Evolutionary conservation across 2,329 filamentous ascomycete species (phyloP), one percentile per base, ranked within the genome.

Genomic region (Colletotrichum zoysiae): DNA sequence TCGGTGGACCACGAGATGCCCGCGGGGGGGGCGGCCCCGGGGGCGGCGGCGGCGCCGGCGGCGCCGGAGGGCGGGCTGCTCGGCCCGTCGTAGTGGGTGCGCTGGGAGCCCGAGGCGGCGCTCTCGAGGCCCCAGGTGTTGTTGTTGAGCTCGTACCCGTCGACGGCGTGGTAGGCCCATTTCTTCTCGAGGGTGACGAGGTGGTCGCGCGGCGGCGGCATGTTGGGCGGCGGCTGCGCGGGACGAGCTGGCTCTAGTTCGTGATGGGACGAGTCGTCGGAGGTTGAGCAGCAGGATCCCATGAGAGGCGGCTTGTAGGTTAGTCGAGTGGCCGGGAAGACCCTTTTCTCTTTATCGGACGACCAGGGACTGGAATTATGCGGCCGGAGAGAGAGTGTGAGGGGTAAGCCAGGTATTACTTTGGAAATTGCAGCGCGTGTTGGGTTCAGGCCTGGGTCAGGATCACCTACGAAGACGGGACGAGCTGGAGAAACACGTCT

Each of bases 61-160:
- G 64, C 75, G 68, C 78, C 80, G 9, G 65, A 56, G 60, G 71
- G 78, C n/a, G n/a, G n/a, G n/a, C n/a, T n/a, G 50, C 78, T 74
- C n/a, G 78, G 79, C 7, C 73, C 73, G 75, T 83, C 79, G 42
- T 85, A 76, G 42, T 80, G 79, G 5, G 82, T 83, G 78, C 84
- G 85, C 75, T 85, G 84, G 18, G 74, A 79, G 65, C 84, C 84
- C n/a, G 77, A 70, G 6, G 80, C 74, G 30, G 79, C 78, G 11
- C 68, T 71, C 67, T 74, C 76, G 65, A 79, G 74, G 66, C 83
- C 83, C 84, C 84, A 86, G 67, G 83, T 81, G 76, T 85, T 82
- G 76, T 85, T 85, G 77, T 83, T 75, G 14, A 79, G 62, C 63
- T 79, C 76, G 67, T 80, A 80, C 3, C 78, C 78, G 70, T 78